phyloP scores from a whole-genome alignment of 345 rosid genomes.

The Salix dunnii region DNA sequence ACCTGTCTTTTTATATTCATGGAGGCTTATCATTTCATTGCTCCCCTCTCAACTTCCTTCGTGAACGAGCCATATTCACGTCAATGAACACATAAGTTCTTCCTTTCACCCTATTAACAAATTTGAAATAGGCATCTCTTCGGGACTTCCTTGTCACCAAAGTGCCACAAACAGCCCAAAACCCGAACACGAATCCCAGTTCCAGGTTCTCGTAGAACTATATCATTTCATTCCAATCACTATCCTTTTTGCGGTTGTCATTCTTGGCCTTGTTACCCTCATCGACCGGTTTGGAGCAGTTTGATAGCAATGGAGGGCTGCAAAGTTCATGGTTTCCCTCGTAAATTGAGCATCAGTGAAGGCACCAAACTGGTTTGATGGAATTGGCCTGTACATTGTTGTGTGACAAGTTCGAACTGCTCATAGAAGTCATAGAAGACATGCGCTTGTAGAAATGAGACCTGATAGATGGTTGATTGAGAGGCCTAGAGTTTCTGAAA shows the following conservation, averaged over 20 bases:
- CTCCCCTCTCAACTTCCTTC: too few species aligned
- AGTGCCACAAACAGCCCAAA: slow-evolving; percentile 9
- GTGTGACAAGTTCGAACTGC: slow-evolving; percentile 21
- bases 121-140: slow-evolving; percentile 12
- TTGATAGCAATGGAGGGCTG: slow-evolving; percentile 7
- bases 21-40: too few species aligned
- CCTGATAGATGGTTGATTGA: slow-evolving; percentile 23
- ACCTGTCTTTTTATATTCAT: too few species aligned
- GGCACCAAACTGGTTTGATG: slow-evolving; percentile 17
- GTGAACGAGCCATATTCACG: too few species aligned
- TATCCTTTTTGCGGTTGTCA: neutral
- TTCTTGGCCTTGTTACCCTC: neutral
- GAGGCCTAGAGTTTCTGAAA: slow-evolving; percentile 15
- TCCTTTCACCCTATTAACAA: neutral
- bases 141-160: slow-evolving; percentile 6
- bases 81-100: too few species aligned
- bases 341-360: slow-evolving; percentile 19
- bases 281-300: slow-evolving; percentile 6
- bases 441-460: slow-evolving; percentile 13
- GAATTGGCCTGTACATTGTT: slow-evolving; percentile 27
- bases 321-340: slow-evolving; percentile 24
- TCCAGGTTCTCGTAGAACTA: neutral
- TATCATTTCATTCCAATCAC: neutral
- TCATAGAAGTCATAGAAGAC: slow-evolving; percentile 20
- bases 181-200: slow-evolving; percentile 5